phyloP scores from a whole-genome alignment of 1,284 basidiomycete genomes.

The Porodaedalea pini region DNA sequence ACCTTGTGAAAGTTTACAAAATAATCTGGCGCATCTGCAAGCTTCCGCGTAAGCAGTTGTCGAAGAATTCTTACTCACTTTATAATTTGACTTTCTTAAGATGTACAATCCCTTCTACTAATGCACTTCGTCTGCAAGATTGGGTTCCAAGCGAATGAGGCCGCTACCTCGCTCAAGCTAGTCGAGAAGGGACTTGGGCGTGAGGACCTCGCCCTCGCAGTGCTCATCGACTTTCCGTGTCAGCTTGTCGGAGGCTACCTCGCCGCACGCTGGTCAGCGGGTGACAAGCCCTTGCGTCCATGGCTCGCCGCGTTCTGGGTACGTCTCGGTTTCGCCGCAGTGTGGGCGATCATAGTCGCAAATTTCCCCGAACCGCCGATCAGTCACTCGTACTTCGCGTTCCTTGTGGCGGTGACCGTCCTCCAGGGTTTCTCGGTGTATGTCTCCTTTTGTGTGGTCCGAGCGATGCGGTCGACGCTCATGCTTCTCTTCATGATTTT shows the following conservation, averaged over 20 bases:
- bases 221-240: constrained; percentile 97
- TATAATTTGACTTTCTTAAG: constrained; percentile 38
- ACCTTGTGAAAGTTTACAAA: constrained; percentile 85
- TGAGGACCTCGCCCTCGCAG: constrained; percentile 93
- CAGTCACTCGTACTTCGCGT: constrained; percentile 74
- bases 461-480: background rate
- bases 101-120: constrained; percentile 86
- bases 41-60: constrained; percentile 68
- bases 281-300: constrained; percentile 70
- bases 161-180: constrained; percentile 89
- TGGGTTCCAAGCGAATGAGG: constrained; percentile 94
- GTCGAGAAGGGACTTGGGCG: constrained; percentile 95
- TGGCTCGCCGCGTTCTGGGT: constrained; percentile 95
- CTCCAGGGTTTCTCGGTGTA: constrained; percentile 83
- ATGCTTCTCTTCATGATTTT: constrained; percentile 9
- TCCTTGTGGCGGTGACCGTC: constrained; percentile 81
- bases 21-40: constrained; percentile 94
- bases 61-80: background rate
- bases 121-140: constrained; percentile 93
- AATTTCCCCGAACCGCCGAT: constrained; percentile 82
- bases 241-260: constrained; percentile 95
- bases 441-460: constrained; percentile 28
- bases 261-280: constrained; percentile 89
- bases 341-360: constrained; percentile 79
- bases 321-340: constrained; percentile 67